A percentile compares a stretch with the other conserved stretches of the same genome.
phyloP scores from a whole-genome alignment of 768 basidiomycete species.

The Heimioporus sp. region DNA sequence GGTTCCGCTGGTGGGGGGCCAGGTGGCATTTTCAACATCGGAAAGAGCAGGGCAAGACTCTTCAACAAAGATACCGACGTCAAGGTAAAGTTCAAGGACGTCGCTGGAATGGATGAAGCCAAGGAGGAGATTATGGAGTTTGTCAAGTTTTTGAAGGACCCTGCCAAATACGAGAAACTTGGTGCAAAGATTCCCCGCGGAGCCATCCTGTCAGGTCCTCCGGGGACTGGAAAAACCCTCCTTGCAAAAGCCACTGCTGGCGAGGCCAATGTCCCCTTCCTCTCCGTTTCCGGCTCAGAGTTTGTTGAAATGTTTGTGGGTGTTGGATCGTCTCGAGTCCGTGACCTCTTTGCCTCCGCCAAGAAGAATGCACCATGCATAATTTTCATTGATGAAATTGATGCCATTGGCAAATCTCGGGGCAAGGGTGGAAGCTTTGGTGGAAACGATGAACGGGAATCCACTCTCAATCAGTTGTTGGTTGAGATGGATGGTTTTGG shows the following conservation, averaged over 20 bases:
- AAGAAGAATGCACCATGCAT: slow-evolving; percentile 98
- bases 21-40: slow-evolving; percentile 95
- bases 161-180: slow-evolving; percentile 88
- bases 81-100: slow-evolving; percentile 90
- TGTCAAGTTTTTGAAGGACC: slow-evolving; percentile 97
- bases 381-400: slow-evolving; percentile 99
- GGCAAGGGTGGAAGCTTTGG: slow-evolving; percentile 77
- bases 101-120: slow-evolving; percentile 99
- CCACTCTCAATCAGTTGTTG: slow-evolving; percentile 93
- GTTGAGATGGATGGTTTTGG: slow-evolving; percentile 99
- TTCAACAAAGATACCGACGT: slow-evolving; percentile 98
- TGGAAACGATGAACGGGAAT: slow-evolving; percentile 97
- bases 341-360: slow-evolving; percentile 95
- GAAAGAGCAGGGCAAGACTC: slow-evolving; percentile 90
- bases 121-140: slow-evolving; percentile 99
- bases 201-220: slow-evolving; percentile 92
- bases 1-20: slow-evolving; percentile 59
- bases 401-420: slow-evolving; percentile 95
- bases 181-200: slow-evolving; percentile 98
- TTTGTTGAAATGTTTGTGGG: slow-evolving; percentile 99
- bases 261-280: slow-evolving; percentile 96
- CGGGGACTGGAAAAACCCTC: slow-evolving; percentile 97
- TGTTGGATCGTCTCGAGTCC: slow-evolving; percentile 94
- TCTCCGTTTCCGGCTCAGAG: slow-evolving; percentile 97
- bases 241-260: slow-evolving; percentile 98